These are phyloP conservation scores for Saccharomycopsis sp. DNA, from an alignment of 805 yeast genomes.

Conservation along the genomic window DNA sequence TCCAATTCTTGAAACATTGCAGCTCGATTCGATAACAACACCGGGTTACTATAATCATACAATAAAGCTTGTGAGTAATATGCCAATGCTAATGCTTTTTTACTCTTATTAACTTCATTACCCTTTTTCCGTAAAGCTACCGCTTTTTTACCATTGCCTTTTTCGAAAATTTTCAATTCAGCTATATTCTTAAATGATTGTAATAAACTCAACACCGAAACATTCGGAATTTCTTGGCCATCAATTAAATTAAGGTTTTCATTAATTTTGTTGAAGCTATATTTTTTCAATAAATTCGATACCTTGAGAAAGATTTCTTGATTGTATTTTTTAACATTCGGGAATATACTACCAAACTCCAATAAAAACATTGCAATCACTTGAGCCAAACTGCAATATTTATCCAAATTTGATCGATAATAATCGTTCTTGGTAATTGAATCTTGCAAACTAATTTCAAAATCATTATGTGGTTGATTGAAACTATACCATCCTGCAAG, in stretches of 20 bases:
- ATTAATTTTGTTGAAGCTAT: conserved; percentile 1
- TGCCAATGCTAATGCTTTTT: conserved; percentile 39
- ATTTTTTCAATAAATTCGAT: conserved; percentile 3
- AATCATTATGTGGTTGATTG: conserved; percentile 5
- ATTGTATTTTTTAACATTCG: neutral
- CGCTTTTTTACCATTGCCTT: conserved; percentile 44
- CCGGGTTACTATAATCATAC: conserved; percentile 29
- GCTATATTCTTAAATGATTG: conserved; percentile 1
- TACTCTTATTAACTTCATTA: conserved; percentile 76
- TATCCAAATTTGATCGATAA: conserved; percentile 6
- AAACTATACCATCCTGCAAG: conserved; percentile 7
- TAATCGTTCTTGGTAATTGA: conserved; percentile 6
- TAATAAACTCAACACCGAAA: neutral
- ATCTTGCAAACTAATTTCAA: conserved; percentile 1
- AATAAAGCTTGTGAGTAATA: conserved; percentile 33
- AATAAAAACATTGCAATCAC: conserved; percentile 1
- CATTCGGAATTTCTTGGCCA: conserved; percentile 4
- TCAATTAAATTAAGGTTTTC: neutral
- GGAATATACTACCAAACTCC: neutral
- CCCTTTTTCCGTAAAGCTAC: conserved; percentile 80
- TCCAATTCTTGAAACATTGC: conserved; percentile 34
- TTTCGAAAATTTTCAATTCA: neutral
- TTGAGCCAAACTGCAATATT: conserved; percentile 1
- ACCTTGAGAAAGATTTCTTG: neutral
- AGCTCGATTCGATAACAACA: conserved; percentile 35